phyloP scores from a whole-genome alignment of 495 filamentous ascomycete genomes.

The Usnea hakonensis region DNA sequence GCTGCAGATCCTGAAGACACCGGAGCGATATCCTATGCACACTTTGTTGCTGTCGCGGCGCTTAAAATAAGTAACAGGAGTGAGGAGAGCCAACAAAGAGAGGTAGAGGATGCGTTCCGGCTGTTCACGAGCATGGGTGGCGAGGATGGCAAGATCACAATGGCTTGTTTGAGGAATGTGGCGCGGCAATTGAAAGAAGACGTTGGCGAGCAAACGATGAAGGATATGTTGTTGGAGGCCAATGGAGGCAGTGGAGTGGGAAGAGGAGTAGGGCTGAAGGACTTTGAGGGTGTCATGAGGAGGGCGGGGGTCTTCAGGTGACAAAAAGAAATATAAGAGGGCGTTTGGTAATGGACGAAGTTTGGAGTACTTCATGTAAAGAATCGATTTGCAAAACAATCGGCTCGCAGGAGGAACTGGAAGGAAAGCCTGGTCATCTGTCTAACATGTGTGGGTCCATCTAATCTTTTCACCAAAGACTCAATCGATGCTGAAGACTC shows the following conservation, averaged over 20 bases:
- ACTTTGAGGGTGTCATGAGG: constrained; percentile 81
- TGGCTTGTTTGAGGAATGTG: constrained; percentile 67
- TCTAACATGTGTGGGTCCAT: not conserved
- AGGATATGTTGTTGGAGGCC: constrained; percentile 90
- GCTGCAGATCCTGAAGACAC: constrained; percentile 73
- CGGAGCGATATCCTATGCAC: constrained; percentile 64
- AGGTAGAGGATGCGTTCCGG: constrained; percentile 71
- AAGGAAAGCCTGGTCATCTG: not conserved
- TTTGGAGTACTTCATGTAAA: too few species aligned
- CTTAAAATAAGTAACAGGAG: constrained; percentile 59
- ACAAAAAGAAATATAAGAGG: constrained; percentile 1
- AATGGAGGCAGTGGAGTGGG: constrained; percentile 69
- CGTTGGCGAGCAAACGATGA: constrained; percentile 69
- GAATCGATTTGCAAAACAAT: not conserved
- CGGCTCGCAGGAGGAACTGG: not conserved
- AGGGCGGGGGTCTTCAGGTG: constrained; percentile 71
- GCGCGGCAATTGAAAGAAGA: constrained; percentile 73
- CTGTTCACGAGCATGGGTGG: constrained; percentile 56
- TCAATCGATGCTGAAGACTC: not conserved
- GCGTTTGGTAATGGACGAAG: not conserved
- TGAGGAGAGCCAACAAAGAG: constrained; percentile 49
- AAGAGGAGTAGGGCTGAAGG: constrained; percentile 63
- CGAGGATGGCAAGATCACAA: constrained; percentile 51
- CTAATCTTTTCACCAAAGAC: not conserved
- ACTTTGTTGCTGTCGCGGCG: constrained; percentile 79